Evolutionary conservation across 1,139 yeast genomes (phyloP).

Genomic region (Scheffersomyces quercinus): DNA sequence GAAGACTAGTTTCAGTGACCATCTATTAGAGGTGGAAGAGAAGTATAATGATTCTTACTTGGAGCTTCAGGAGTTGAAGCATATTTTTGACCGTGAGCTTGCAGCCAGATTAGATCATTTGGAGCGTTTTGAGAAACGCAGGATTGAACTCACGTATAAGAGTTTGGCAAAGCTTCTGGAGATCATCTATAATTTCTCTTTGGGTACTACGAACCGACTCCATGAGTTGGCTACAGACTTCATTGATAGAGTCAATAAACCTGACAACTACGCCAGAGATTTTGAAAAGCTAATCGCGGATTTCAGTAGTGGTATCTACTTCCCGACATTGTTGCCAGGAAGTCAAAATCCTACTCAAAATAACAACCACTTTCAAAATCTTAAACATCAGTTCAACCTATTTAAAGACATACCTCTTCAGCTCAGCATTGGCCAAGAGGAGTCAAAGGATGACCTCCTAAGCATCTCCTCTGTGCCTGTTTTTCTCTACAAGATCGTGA

Average conservation of each 20-base stretch:
- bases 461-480: conserved; percentile 37
- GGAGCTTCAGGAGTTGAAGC: conserved; percentile 33
- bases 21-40: conserved; percentile 28
- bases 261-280: conserved; percentile 30
- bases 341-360: conserved; percentile 26
- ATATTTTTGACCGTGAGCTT: conserved; percentile 32
- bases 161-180: conserved; percentile 40
- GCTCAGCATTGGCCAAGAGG: conserved; percentile 14
- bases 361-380: conserved; percentile 39
- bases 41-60: conserved; percentile 35
- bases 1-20: conserved; percentile 30
- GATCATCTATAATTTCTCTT: conserved; percentile 29
- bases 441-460: conserved; percentile 19
- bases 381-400: conserved; percentile 40
- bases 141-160: conserved; percentile 36
- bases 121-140: conserved; percentile 39
- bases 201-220: conserved; percentile 28
- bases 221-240: conserved; percentile 29
- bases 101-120: conserved; percentile 22
- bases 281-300: conserved; percentile 23
- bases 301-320: conserved; percentile 43
- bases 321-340: conserved; percentile 26
- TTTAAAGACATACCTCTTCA: conserved; percentile 47
- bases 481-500: conserved; percentile 28
- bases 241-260: conserved; percentile 25